phyloP scores from a whole-genome alignment of 1,284 basidiomycete genomes.

The Earliella scabrosa region DNA sequence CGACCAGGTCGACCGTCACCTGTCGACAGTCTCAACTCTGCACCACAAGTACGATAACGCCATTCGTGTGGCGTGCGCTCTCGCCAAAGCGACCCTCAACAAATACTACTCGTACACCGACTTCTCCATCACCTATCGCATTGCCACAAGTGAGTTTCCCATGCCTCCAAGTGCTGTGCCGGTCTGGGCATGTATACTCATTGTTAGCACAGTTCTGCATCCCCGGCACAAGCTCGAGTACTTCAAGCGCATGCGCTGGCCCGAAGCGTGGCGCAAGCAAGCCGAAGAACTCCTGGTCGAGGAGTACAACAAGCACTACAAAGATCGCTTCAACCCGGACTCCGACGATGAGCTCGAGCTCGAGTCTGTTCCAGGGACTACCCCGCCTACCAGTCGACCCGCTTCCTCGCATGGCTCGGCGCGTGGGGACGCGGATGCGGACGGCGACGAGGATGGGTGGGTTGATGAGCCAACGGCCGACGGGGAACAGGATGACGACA shows the following conservation, averaged over 20 bases:
- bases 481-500: too few species aligned
- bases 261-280: not conserved
- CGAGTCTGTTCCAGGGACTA: too few species aligned
- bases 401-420: too few species aligned
- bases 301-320: not conserved
- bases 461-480: too few species aligned
- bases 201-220: not conserved
- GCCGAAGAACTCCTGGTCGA: not conserved
- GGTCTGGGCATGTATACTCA: too few species aligned
- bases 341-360: too few species aligned
- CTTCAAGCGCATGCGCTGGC: not conserved
- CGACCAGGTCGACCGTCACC: constrained; percentile 32
- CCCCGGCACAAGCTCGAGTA: not conserved
- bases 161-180: too few species aligned
- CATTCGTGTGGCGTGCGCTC: constrained; percentile 4
- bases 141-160: not conserved
- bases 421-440: too few species aligned
- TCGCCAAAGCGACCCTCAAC: not conserved
- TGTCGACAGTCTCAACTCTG: constrained; percentile 1
- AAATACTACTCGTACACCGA: not conserved
- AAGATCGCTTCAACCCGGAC: not conserved
- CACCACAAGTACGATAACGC: not conserved
- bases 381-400: too few species aligned
- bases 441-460: too few species aligned
- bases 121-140: not conserved